Conservation (phyloP, 2,329 filamentous ascomycete genomes). For the Fusarium tanahbumbuense region DNA sequence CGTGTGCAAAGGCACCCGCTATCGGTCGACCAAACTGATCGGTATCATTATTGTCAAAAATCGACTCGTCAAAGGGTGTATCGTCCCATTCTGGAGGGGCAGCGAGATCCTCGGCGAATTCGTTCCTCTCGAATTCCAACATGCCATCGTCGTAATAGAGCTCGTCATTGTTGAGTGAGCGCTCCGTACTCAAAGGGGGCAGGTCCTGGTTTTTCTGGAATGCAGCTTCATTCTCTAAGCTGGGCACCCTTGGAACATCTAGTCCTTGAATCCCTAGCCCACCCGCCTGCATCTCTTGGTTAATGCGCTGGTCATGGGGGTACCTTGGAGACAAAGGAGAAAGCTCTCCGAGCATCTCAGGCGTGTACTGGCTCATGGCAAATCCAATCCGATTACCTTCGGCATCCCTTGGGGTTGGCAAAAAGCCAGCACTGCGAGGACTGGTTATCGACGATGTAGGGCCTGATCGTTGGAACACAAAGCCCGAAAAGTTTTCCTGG, state of each 20-base stretch:
- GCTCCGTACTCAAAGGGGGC: conserved; percentile 17
- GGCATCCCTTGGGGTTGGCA: conserved; percentile 66
- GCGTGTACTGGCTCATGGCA: conserved; percentile 63
- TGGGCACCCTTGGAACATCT: conserved; percentile 31
- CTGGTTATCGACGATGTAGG: conserved; percentile 63
- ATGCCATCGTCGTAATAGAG: conserved; percentile 77
- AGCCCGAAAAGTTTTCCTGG: conserved; percentile 71
- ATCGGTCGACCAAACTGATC: conserved; percentile 71
- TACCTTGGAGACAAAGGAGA: conserved; percentile 30
- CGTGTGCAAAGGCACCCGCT: conserved; percentile 67
- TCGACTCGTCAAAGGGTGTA: conserved; percentile 75
- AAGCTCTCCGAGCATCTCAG: conserved; percentile 32
- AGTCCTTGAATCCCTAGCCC: conserved; percentile 60
- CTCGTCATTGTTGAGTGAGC: conserved; percentile 63
- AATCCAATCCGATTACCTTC: conserved; percentile 68
- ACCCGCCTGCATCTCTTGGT: conserved; percentile 41
- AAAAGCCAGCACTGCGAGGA: conserved; percentile 60
- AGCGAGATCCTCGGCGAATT: conserved; percentile 61
- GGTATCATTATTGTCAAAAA: conserved; percentile 77
- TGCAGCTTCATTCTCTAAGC: conserved; percentile 36
- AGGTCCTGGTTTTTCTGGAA: conserved; percentile 41
- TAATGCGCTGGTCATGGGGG: conserved; percentile 18
- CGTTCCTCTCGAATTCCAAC: conserved; percentile 58
- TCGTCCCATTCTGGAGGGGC: conserved; percentile 60
- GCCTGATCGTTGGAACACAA: conserved; percentile 67